phyloP scores from a whole-genome alignment of 176 grass and related monocot genomes.

The Saccharum spontaneum region DNA sequence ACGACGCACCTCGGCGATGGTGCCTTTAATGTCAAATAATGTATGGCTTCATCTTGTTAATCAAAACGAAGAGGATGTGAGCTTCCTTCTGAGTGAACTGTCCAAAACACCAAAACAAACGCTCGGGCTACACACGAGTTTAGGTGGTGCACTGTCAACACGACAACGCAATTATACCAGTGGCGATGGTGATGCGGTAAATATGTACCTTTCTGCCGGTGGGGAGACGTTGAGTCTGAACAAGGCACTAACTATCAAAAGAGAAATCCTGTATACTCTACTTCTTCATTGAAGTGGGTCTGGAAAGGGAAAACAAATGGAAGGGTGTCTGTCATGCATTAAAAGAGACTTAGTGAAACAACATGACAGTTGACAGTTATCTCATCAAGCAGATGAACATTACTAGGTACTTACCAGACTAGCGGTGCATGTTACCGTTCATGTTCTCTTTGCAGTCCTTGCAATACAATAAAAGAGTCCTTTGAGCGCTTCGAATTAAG shows the following conservation, averaged over 20 bases:
- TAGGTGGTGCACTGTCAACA: conserved; percentile 11
- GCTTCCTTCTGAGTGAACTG: conserved; percentile 24
- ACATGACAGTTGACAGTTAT: background rate
- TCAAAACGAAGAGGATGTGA: conserved; percentile 21
- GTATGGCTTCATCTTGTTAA: conserved; percentile 34
- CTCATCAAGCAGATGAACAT: background rate
- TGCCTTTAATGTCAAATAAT: conserved; percentile 18
- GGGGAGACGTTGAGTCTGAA: background rate
- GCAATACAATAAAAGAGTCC: conserved; percentile 41
- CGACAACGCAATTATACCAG: background rate
- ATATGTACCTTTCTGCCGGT: conserved; percentile 40
- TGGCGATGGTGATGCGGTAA: too few species aligned
- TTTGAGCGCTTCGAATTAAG: conserved; percentile 32
- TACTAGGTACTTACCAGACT: conserved; percentile 36
- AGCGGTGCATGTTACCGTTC: conserved; percentile 20
- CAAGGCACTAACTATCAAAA: conserved; percentile 21
- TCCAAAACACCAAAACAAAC: conserved; percentile 46
- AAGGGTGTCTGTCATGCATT: background rate
- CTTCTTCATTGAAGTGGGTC: conserved; percentile 2
- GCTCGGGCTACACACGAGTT: conserved; percentile 15
- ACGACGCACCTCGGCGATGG: background rate
- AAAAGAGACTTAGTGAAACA: background rate
- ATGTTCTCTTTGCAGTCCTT: conserved; percentile 96
- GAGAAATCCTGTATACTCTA: conserved; percentile 27
- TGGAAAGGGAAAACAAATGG: conserved; percentile 24